Evolutionary conservation across 495 filamentous ascomycete genomes (phyloP), one percentile per base, ranked within the genome.

Genomic region (Terfezia boudieri): DNA sequence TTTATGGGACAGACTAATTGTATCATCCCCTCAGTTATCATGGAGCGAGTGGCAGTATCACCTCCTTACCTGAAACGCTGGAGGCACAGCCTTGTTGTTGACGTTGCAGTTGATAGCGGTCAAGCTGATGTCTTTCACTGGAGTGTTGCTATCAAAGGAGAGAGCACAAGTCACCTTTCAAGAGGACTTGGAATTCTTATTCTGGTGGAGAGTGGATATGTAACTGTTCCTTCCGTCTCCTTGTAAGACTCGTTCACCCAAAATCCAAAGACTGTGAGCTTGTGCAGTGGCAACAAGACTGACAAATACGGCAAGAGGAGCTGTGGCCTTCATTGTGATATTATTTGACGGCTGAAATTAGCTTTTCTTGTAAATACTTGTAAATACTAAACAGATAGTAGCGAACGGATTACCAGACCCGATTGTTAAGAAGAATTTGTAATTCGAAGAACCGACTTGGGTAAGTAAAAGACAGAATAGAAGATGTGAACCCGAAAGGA

Each of bases 1-100:
- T 36, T 70, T 62, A 62, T 77, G 74, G 4, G 71, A 71, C 49
- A 60, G 38, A 51, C 61, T 73, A 56, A 76, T 71, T 60, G 74
- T 75, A 57, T 75, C 72, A 57, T 76, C 74, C 23, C 54, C 54
- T 43, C 67, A 63, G 56, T 11, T 55, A 58, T 72, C 59, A 64
- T 71, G 72, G 56, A 69, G 38, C 73, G 68, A 17, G 52, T 54
- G 20, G 62, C 55, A 37, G 56, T 67, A 51, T 69, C 66, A 55
- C 73, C 72, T 12, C 68, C 11, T 65, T 59, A 35, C 70, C 74
- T 26, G 57, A 54, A 51, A 75, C 63, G 35, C 65, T 71, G n/a
- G 64, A 60, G 36, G 64, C 32, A 50, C 68, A 9, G 64, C 53
- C 49, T 60, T 63, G n/a, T 60, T 60, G 57, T 68, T 69, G 60